Base-by-base conservation (phyloP, 306 rosid genomes). In the Acacia crassicarpa region DNA sequence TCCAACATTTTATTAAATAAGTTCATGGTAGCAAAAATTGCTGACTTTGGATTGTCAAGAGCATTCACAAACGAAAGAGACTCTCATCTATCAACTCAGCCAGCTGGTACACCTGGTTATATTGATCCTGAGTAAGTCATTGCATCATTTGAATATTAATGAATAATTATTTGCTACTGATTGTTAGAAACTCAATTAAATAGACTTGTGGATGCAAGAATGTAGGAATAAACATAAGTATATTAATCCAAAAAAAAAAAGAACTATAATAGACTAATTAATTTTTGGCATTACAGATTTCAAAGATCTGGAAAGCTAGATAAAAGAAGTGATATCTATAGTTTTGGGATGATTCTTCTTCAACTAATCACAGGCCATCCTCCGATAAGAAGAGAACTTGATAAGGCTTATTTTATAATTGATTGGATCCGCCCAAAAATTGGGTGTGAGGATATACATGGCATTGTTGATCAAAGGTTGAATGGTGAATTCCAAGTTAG, bases 31-130 rank as follows among this genome's bases (percentile, higher is more conserved):
- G 89, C 87, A 38, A 85, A 89, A 70, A 67, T 89, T 51, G 75
- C 84, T 25, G 85, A 89, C 75, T 89, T 86, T 62, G 87, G 92
- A 5, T 12, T 86, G 0, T 86, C 87, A 11, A 86, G 74, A 76
- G 12, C 11, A 30, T 81, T 84, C 19, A 3, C 27, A 0, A 48
- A 11, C 2, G 84, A 78, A 3, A 58, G 7, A 1, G 83, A 43
- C 56, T 35, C 85, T 77, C 83, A 83, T 67, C 13, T 74, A 2
- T 27, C 68, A 51, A 84, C 90, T 1, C 45, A 0, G 16, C 44
- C 67, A 14, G 85, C 77, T 25, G 81, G 90, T 0, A 87, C 81
- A 27, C 46, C 40, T 0, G 86, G 90, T 0, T 87, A 82, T 33
- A 32, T 84, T 12, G 90, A 82, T 40, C 85, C 86, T 9, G 78